phyloP scores from a whole-genome alignment of 148 eudicot species.

The Nyssa sinensis region DNA sequence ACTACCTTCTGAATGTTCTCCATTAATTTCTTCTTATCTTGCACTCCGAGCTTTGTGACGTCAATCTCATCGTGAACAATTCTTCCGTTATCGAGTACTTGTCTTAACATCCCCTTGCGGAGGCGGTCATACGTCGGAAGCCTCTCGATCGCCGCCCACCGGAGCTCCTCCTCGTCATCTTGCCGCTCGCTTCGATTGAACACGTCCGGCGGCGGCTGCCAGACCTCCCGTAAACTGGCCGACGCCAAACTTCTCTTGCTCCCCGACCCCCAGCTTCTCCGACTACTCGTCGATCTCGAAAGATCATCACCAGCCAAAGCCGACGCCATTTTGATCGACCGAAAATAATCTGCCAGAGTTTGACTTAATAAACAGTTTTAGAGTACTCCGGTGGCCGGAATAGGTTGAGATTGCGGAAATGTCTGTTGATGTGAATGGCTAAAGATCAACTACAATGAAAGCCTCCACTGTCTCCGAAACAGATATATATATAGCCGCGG shows the following conservation, averaged over 20 bases:
- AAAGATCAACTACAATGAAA: too few relatives aligned
- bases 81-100: constrained; percentile 17
- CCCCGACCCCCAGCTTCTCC: constrained; percentile 15
- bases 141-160: constrained; percentile 30
- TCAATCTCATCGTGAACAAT: constrained; percentile 24
- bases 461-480: not conserved
- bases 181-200: constrained; percentile 16
- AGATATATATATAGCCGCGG: too few relatives aligned
- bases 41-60: constrained; percentile 17
- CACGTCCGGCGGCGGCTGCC: constrained; percentile 30
- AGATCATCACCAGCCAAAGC: constrained; percentile 24
- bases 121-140: constrained; percentile 27
- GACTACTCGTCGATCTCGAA: constrained; percentile 24
- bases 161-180: constrained; percentile 32
- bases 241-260: constrained; percentile 19
- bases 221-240: constrained; percentile 23
- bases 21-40: constrained; percentile 31
- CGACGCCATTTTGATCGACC: constrained; percentile 20
- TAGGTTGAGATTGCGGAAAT: not conserved
- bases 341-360: not conserved
- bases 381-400: not conserved
- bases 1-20: constrained; percentile 16
- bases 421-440: too few relatives aligned
- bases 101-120: constrained; percentile 21
- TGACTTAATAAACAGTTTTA: not conserved